phyloP scores from a whole-genome alignment of 371 early-diverging fungal species.

The Mortierella sp. region DNA sequence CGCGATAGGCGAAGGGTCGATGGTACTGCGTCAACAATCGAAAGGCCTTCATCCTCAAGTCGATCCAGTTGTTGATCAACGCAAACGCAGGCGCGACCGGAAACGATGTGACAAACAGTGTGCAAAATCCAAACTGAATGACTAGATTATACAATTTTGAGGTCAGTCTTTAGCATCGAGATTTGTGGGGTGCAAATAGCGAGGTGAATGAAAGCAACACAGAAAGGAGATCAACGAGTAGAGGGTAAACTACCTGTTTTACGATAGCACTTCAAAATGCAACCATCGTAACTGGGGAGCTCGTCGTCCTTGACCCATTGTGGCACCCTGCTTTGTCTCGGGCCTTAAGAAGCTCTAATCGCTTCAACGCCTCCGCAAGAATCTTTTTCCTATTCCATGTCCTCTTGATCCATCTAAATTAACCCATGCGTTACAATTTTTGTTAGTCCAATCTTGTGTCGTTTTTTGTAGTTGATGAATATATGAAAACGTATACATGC shows the following conservation, averaged over 20 bases:
- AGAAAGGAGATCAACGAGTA: not conserved
- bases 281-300: slow-evolving; percentile 48
- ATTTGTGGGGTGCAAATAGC: no score
- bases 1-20: slow-evolving; percentile 61
- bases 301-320: slow-evolving; percentile 63
- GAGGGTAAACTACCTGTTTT: slow-evolving; percentile 20
- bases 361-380: slow-evolving; percentile 40
- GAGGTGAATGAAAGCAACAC: not conserved
- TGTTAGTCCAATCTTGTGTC: no score
- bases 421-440: not conserved
- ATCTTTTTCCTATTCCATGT: slow-evolving; percentile 49
- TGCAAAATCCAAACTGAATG: slow-evolving; percentile 74
- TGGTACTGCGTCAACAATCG: slow-evolving; percentile 48
- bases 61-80: slow-evolving; percentile 66
- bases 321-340: slow-evolving; percentile 46
- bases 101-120: slow-evolving; percentile 69
- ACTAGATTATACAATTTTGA: slow-evolving; percentile 28
- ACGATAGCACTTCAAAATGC: slow-evolving; percentile 41
- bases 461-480: no score
- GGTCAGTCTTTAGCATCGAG: no score
- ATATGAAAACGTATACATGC: no score
- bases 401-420: slow-evolving; percentile 31
- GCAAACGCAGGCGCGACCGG: slow-evolving; percentile 76
- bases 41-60: slow-evolving; percentile 64
- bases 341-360: slow-evolving; percentile 20